phyloP scores from a whole-genome alignment of 768 basidiomycete species.

The Pisolithus tinctorius region DNA sequence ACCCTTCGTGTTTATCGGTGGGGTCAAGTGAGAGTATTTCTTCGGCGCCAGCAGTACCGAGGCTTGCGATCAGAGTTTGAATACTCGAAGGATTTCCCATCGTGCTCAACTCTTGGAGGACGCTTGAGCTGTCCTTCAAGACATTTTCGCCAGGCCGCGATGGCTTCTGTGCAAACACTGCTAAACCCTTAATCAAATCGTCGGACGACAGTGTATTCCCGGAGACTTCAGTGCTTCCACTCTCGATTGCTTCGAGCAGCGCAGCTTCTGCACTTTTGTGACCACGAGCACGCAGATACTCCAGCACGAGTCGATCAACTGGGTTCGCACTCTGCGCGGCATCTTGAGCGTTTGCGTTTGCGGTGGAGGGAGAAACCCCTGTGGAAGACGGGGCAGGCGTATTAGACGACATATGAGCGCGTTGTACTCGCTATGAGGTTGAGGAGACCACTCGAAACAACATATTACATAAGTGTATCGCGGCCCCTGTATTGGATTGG shows the following conservation, averaged over 20 bases:
- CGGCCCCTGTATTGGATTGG: too few relatives aligned
- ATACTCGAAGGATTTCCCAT: constrained; percentile 68
- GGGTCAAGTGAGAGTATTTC: constrained; percentile 78
- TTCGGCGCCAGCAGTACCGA: constrained; percentile 75
- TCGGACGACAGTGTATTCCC: constrained; percentile 38
- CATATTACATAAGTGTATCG: too few relatives aligned
- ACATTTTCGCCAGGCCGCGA: constrained; percentile 63
- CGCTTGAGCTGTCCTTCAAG: constrained; percentile 57
- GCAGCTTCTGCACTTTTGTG: constrained; percentile 38
- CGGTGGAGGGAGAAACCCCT: constrained; percentile 21
- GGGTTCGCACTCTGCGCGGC: constrained; percentile 11
- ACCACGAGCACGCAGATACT: constrained; percentile 44
- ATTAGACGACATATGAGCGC: constrained; percentile 19
- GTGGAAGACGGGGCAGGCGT: constrained; percentile 30
- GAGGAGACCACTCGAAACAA: too few relatives aligned
- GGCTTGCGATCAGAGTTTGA: constrained; percentile 69
- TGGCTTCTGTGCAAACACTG: constrained; percentile 65
- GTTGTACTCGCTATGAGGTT: background rate
- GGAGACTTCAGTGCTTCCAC: constrained; percentile 26
- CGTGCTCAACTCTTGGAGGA: constrained; percentile 59
- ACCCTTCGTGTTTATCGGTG: constrained; percentile 81
- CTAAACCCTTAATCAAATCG: constrained; percentile 50
- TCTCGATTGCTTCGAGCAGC: constrained; percentile 34
- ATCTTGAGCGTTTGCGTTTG: constrained; percentile 23
- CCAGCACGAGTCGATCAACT: constrained; percentile 37